phyloP scores from a whole-genome alignment of 306 rosid species.

The Cajanus cajan region DNA sequence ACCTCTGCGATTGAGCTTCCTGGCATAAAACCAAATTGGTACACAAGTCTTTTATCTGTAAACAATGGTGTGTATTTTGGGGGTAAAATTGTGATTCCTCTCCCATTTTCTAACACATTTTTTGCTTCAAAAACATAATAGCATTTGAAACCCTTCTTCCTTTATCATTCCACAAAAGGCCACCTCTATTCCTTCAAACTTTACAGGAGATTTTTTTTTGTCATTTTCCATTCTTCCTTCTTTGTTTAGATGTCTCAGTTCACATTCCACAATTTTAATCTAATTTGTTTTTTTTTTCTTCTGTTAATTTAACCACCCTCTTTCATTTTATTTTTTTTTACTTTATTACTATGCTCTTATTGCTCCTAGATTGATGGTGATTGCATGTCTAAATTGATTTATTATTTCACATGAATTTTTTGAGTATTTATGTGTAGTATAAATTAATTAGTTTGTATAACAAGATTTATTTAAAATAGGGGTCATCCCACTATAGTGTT shows the following conservation, averaged over 20 bases:
- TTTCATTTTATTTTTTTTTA: background rate
- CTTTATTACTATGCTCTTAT: background rate
- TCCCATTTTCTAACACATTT: background rate
- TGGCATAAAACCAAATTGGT: background rate
- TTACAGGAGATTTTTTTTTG: background rate
- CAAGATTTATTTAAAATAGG: background rate
- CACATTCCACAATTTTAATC: background rate
- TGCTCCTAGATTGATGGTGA: background rate
- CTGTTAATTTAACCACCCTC: background rate
- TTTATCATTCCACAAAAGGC: background rate
- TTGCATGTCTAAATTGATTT: background rate
- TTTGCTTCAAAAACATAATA: background rate
- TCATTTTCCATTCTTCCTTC: background rate
- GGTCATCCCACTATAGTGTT: background rate
- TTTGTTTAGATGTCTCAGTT: background rate
- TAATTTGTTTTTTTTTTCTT: background rate
- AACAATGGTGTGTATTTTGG: background rate
- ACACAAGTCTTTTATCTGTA: background rate
- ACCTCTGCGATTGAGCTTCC: background rate
- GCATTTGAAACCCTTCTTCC: background rate
- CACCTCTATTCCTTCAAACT: background rate
- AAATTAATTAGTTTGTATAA: background rate
- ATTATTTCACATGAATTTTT: background rate
- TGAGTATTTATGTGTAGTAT: no score
- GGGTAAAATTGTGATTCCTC: background rate